Evolutionary conservation across 768 basidiomycete species (phyloP), one percentile per base, ranked within the genome.

Genomic region (Tricholoma hemisulphureum): DNA sequence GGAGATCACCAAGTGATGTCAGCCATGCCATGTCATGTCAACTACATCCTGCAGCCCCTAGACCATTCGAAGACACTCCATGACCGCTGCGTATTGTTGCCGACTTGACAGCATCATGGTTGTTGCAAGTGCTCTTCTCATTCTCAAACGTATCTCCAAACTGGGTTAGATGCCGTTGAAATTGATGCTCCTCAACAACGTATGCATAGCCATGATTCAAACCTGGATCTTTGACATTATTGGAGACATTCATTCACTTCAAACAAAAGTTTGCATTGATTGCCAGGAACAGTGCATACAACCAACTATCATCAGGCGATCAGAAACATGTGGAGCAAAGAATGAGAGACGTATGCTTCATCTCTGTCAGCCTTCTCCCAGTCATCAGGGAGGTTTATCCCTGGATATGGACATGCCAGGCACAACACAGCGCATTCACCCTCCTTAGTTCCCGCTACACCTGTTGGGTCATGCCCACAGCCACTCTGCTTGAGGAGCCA

Each of bases 371-470:
- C 61, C 11, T 64, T 24, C 18, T 65, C 49, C 69, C 68, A 73
- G 13, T 61, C 60, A 1, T 56, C 49, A 0, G 69, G 70, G 0
- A 77, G 39, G 58, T 75, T 76, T 1, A 67, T 61, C 0, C 62
- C 68, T 0, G 69, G 71, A 0, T 68, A 67, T 0, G 75, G 76
- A 55, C 75, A 76, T 0, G 71, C 71, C 2, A 70, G 72, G 46
- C 75, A 77, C 1, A 61, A 45, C 1, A 75, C 55, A 0, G 69
- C 70, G 16, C 68, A 61, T 57, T 70, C 65, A 0, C 73, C 73
- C 13, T 54, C 51, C 29, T 52, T 24, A 0, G 72, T 73, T 3
- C 35, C 59, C 2, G 18, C 10, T 0, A 59, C 58, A 1, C 67
- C 65, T 45, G 49, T 55, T 46, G 61, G 60, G 58, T 68, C 60